Evolutionary conservation across 345 rosid genomes (phyloP).

Genomic region (Geranium brycei): DNA sequence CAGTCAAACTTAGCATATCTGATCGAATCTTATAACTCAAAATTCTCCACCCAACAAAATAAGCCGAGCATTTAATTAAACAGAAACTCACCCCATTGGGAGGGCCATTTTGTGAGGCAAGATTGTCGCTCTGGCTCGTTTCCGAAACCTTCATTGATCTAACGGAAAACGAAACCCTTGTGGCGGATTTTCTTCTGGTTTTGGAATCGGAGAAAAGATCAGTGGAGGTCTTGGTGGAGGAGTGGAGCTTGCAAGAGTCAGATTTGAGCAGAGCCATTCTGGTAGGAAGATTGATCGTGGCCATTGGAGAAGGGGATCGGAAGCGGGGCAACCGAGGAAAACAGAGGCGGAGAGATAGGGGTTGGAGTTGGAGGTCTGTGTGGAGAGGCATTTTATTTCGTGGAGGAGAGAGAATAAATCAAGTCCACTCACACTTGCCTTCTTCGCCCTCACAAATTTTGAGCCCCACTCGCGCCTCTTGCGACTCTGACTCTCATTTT

Average conservation of each 20-base stretch:
- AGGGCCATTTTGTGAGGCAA: conserved; percentile 29
- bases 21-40: not conserved
- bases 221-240: conserved; percentile 27
- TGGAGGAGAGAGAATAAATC: not conserved
- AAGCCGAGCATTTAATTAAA: not conserved
- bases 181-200: conserved; percentile 7
- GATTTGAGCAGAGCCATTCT: conserved; percentile 6
- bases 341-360: conserved; percentile 3
- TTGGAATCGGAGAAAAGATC: conserved; percentile 4
- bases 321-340: not conserved
- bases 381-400: not conserved
- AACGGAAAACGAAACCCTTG: conserved; percentile 17
- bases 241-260: conserved; percentile 12
- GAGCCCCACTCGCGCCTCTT: not conserved
- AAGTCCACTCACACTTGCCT: not conserved
- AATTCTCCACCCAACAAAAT: not conserved
- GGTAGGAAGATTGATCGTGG: conserved; percentile 9
- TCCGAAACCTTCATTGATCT: conserved; percentile 29
- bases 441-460: not conserved
- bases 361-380: not conserved
- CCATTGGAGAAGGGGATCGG: conserved; percentile 8
- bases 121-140: conserved; percentile 10
- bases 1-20: not conserved
- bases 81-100: conserved; percentile 31
- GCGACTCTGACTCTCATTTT: not conserved